phyloP scores from a whole-genome alignment of 1,284 basidiomycete genomes.

The Meira nashicola region DNA sequence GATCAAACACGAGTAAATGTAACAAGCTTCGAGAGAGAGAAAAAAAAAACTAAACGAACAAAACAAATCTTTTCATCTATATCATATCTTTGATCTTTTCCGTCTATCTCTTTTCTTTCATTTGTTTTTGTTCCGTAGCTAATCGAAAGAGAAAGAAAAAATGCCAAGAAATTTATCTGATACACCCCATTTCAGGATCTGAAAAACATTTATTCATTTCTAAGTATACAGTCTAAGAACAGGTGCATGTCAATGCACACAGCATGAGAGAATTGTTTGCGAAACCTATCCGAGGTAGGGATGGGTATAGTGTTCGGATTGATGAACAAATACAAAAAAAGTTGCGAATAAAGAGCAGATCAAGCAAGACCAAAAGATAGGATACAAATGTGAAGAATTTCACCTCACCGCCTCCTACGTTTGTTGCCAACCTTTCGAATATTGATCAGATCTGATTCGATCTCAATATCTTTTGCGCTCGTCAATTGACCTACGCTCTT shows the following conservation, averaged over 20 bases:
- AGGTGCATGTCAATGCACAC: background rate
- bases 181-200: background rate
- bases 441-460: slow-evolving; percentile 50
- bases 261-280: background rate
- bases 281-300: background rate
- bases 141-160: background rate
- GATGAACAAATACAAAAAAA: background rate
- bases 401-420: slow-evolving; percentile 18
- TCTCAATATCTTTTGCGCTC: slow-evolving; percentile 49
- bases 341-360: background rate
- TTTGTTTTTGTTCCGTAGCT: background rate
- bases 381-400: background rate
- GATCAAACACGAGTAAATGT: slow-evolving; percentile 61
- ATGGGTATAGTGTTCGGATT: background rate
- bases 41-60: too few relatives aligned
- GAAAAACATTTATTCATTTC: too few relatives aligned
- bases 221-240: background rate
- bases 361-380: background rate
- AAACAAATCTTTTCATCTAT: background rate
- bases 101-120: background rate
- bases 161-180: background rate
- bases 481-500: slow-evolving; percentile 48
- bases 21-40: background rate
- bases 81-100: background rate
- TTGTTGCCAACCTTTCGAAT: slow-evolving; percentile 50